Percentiles rank a stretch among this genome's conserved stretches.
Evolutionary conservation across 2,329 filamentous ascomycete genomes (phyloP).

Genomic region (Diplodia intermedia): DNA sequence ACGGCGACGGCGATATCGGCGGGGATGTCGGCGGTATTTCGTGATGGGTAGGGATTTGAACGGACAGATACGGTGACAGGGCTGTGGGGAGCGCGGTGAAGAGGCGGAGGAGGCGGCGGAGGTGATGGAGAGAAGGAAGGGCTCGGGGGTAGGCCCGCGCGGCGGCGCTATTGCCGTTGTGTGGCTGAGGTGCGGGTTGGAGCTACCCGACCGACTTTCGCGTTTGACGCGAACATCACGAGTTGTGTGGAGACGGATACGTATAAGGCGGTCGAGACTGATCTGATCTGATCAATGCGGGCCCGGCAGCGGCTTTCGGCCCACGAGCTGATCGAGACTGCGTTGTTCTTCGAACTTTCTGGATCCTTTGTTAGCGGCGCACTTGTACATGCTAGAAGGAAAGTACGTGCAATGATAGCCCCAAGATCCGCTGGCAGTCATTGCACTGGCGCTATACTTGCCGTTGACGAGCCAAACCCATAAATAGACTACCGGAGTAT

Average conservation of each 20-base stretch:
- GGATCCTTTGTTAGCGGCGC: neutral
- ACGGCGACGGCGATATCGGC: slow-evolving; percentile 52
- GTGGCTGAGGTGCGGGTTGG: slow-evolving; percentile 52
- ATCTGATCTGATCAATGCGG: slow-evolving; percentile 50
- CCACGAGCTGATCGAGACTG: neutral
- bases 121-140: neutral
- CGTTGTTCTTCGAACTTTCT: neutral
- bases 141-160: neutral
- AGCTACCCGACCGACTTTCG: slow-evolving; percentile 49
- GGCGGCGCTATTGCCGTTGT: slow-evolving; percentile 9
- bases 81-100: slow-evolving; percentile 30
- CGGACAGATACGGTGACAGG: slow-evolving; percentile 33
- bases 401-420: neutral
- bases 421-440: neutral
- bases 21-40: slow-evolving; percentile 53
- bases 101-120: slow-evolving; percentile 36
- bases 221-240: slow-evolving; percentile 56
- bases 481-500: neutral
- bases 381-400: neutral
- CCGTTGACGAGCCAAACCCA: neutral
- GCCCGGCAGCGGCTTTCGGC: slow-evolving; percentile 11
- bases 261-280: slow-evolving; percentile 53
- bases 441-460: neutral
- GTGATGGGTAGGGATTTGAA: slow-evolving; percentile 51
- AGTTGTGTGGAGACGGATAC: slow-evolving; percentile 53